Evolutionary conservation across 176 grass and related monocot species (phyloP).

Genomic region (Pontederia paniculata): DNA sequence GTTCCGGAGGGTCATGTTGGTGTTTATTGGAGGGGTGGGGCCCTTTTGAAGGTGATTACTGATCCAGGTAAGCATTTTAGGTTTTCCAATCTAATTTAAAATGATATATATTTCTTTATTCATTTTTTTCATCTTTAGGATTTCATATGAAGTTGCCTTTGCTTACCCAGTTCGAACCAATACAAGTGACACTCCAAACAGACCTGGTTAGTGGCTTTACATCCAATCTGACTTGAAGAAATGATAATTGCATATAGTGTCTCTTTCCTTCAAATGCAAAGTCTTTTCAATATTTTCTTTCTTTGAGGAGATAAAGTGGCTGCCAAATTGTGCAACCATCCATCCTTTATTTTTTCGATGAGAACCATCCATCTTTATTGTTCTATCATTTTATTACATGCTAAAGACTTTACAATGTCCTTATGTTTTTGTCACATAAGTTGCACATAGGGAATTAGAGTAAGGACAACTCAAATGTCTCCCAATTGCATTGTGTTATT

Average conservation of each 20-base stretch:
- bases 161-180: constrained; percentile 84
- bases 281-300: not conserved
- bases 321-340: too few relatives aligned
- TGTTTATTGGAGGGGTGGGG: constrained; percentile 95
- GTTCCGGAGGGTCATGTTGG: constrained; percentile 98
- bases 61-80: constrained; percentile 52
- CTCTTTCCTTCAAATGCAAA: not conserved
- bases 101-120: constrained; percentile 1
- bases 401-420: too few relatives aligned
- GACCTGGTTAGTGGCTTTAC: constrained; percentile 42
- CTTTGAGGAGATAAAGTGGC: too few relatives aligned
- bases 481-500: too few relatives aligned
- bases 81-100: constrained; percentile 3
- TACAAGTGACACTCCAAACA: constrained; percentile 98
- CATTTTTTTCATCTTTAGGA: constrained; percentile 27
- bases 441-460: too few relatives aligned
- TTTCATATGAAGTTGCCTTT: constrained; percentile 93
- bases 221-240: too few relatives aligned
- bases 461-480: too few relatives aligned
- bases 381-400: too few relatives aligned
- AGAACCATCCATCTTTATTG: too few relatives aligned
- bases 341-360: too few relatives aligned
- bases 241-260: too few relatives aligned
- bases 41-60: constrained; percentile 86
- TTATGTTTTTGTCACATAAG: not conserved